phyloP scores from a whole-genome alignment of 2,329 filamentous ascomycete species.

The Pseudocercospora musae region DNA sequence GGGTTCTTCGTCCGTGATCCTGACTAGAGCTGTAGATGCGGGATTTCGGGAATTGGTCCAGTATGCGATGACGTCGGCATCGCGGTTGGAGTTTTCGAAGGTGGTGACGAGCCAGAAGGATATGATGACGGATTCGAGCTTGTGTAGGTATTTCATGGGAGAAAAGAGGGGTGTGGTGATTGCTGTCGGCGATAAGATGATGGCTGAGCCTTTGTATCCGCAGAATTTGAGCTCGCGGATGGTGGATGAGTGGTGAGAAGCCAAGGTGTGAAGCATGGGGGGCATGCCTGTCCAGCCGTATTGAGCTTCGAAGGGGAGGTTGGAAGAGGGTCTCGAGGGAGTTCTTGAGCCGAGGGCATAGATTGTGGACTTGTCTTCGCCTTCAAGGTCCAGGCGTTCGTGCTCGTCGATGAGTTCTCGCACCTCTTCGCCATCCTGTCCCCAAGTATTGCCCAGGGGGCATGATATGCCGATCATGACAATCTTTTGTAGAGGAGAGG shows the following conservation, averaged over 20 bases:
- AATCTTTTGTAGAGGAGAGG: conserved; percentile 43
- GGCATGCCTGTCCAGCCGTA: conserved; percentile 42
- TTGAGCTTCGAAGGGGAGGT: conserved; percentile 36
- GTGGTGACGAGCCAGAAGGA: conserved; percentile 43
- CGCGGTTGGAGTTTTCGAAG: conserved; percentile 38
- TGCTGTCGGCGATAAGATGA: conserved; percentile 39
- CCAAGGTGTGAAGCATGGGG: conserved; percentile 44
- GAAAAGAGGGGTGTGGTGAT: conserved; percentile 40
- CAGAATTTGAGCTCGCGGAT: conserved; percentile 48
- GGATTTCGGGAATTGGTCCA: conserved; percentile 43
- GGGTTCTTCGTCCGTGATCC: conserved; percentile 30
- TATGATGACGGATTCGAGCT: conserved; percentile 41
- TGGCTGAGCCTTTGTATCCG: conserved; percentile 44
- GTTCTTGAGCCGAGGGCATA: conserved; percentile 23
- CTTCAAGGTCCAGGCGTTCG: conserved; percentile 29
- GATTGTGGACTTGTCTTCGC: conserved; percentile 32
- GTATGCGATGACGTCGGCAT: conserved; percentile 43
- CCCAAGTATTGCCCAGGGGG: conserved; percentile 47
- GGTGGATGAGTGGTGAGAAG: conserved; percentile 40
- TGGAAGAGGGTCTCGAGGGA: conserved; percentile 15
- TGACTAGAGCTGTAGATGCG: conserved; percentile 39
- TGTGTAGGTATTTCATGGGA: conserved; percentile 42
- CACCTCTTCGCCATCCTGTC: conserved; percentile 35
- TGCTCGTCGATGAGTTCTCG: conserved; percentile 18
- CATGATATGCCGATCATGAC: conserved; percentile 46